Percentiles rank a stretch among this genome's conserved stretches.
Conservation (phyloP, 78 protist genomes). For the Bigelowiella natans region DNA sequence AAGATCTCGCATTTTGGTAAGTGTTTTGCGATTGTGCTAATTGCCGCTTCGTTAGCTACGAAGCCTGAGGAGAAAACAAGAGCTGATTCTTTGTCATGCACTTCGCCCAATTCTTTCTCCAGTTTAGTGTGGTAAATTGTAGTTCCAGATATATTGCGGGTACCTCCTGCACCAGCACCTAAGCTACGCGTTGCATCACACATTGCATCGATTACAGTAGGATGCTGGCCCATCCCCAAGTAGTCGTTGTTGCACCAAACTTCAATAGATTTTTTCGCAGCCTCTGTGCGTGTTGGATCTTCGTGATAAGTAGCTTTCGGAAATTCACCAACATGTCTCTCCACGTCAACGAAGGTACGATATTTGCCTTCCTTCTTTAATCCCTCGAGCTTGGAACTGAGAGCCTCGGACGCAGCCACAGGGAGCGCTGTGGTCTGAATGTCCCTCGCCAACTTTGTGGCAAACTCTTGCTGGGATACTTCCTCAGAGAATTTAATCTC, state of each 20-base stretch:
- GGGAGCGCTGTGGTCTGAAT: background rate
- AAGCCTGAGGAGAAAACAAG: conserved; percentile 61
- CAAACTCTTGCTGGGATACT: background rate
- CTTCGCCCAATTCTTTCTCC: conserved; percentile 64
- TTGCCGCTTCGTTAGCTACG: conserved; percentile 73
- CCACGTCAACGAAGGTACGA: background rate
- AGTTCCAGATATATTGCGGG: conserved; percentile 81
- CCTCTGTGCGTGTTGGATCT: background rate
- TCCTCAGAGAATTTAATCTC: background rate
- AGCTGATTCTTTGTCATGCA: conserved; percentile 53
- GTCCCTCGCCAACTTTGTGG: too few species aligned
- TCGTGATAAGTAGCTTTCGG: background rate
- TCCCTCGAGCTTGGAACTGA: background rate
- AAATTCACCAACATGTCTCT: conserved; percentile 3
- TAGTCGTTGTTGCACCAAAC: conserved; percentile 88
- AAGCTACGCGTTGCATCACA: conserved; percentile 36
- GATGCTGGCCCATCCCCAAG: conserved; percentile 59
- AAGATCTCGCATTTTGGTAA: conserved; percentile 54
- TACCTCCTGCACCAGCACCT: conserved; percentile 89
- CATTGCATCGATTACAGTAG: conserved; percentile 40
- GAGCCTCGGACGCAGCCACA: background rate
- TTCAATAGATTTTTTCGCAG: conserved; percentile 23
- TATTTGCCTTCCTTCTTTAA: conserved; percentile 12
- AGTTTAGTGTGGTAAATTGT: conserved; percentile 48
- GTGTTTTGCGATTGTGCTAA: conserved; percentile 50